A percentile compares a stretch with the other conserved stretches of the same genome.
phyloP scores from a whole-genome alignment of 306 rosid species.

The Dicorynia guianensis region DNA sequence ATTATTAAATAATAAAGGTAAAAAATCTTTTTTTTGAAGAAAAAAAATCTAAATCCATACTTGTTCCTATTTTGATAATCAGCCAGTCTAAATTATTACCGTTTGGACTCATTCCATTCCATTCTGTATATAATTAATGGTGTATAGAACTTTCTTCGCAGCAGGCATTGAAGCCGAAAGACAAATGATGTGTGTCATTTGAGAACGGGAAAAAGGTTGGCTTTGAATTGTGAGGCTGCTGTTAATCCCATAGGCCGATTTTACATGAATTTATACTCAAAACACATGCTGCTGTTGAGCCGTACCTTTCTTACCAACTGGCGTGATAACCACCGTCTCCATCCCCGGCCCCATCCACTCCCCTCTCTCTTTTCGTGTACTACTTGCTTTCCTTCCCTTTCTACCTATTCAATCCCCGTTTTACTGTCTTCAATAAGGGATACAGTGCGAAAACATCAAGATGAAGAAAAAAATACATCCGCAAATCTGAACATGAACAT shows the following conservation, averaged over 20 bases:
- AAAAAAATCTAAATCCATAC: too few species aligned
- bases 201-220: neutral
- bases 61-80: too few species aligned
- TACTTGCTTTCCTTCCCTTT: neutral
- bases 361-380: neutral
- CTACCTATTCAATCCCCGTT: neutral
- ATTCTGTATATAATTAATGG: too few species aligned
- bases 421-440: neutral
- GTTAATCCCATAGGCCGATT: neutral
- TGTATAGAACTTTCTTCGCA: neutral
- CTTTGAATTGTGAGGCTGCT: neutral
- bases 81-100: too few species aligned
- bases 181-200: neutral
- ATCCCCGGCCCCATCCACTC: neutral
- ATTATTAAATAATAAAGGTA: too few species aligned
- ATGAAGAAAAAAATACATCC: neutral
- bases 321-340: neutral
- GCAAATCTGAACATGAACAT: neutral
- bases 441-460: neutral
- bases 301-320: conserved; percentile 40
- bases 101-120: too few species aligned
- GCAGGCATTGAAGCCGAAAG: neutral
- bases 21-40: too few species aligned
- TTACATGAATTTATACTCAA: conserved; percentile 23
- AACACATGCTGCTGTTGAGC: conserved; percentile 21